Percentiles rank a stretch among this genome's conserved stretches.
These are phyloP conservation scores for Gyromitra esculenta DNA, from an alignment of 2,329 filamentous ascomycete genomes.

Conservation along the genomic window DNA sequence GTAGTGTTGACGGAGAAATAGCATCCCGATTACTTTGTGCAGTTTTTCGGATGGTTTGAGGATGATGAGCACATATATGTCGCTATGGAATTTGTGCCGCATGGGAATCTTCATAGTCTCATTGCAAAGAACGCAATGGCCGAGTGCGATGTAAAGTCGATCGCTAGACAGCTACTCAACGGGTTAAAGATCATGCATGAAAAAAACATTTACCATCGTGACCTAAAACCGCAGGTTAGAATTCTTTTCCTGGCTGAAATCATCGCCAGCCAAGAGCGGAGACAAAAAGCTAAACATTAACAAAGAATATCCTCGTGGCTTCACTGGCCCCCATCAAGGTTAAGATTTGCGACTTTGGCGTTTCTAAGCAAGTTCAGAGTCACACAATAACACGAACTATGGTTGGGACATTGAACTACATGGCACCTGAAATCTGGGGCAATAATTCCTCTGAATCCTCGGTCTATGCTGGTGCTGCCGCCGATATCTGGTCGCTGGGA, in stretches of 20 bases:
- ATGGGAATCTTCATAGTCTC: constrained; percentile 38
- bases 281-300: not conserved
- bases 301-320: not conserved
- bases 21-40: constrained; percentile 45
- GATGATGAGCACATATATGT: constrained; percentile 35
- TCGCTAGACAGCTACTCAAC: constrained; percentile 48
- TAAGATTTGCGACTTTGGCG: constrained; percentile 53
- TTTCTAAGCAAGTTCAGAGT: constrained; percentile 44
- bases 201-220: constrained; percentile 51
- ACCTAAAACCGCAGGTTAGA: constrained; percentile 53
- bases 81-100: constrained; percentile 51
- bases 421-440: constrained; percentile 46
- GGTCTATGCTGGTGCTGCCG: constrained; percentile 42
- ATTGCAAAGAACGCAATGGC: not conserved
- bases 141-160: constrained; percentile 34
- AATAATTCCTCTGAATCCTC: not conserved
- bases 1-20: not conserved
- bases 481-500: constrained; percentile 54
- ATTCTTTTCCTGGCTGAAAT: not conserved
- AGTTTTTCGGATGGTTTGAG: constrained; percentile 52
- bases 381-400: constrained; percentile 12
- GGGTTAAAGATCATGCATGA: constrained; percentile 53
- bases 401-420: constrained; percentile 40
- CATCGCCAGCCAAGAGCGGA: not conserved
- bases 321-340: constrained; percentile 28